Evolutionary conservation across 345 rosid species (phyloP), one percentile per base, ranked within the genome.

Genomic region (Barbarea vulgaris): DNA sequence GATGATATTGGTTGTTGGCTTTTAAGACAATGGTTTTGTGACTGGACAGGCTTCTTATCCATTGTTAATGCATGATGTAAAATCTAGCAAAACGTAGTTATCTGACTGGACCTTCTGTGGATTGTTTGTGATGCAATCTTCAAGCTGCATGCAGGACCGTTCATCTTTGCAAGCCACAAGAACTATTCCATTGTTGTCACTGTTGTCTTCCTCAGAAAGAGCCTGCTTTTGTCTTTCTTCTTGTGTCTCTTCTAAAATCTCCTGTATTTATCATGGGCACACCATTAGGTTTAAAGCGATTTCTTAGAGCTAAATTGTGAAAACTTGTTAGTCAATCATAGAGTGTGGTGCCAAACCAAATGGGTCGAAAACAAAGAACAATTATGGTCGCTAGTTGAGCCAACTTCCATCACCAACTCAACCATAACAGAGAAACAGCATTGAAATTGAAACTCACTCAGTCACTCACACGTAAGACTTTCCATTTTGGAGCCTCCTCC

Each of bases 401-500:
- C 37, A 70, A 25, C 7, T 42, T 13, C 53, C 21, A 33, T 28
- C 69, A 74, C 21, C 51, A 56, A 64, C 70, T 62, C 61, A 31
- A n/a, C 36, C 7, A 2, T 55, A 72, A 71, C 54, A 58, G 22
- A 62, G 19, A 76, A 53, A 51, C 25, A 54, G 75, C 76, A 70
- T 62, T 79, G 77, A 87, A 73, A 83, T 69, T 77, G 84, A 77
- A 79, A 86, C 87, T 88, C 88, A 84, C 90, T 85, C 87, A 76
- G 75, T 53, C 79, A 91, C 99, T 89, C 97, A 92, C 99, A 79
- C 93, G 91, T 85, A 95, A 91, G 79, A 92, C 96, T 83, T 90
- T 95, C 97, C 99, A 95, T 83, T 95, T 90, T 11, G 99, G 98
- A 61, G 99, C 84, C 81, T 88, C 96, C 79, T 95, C 98, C 76